phyloP scores from a whole-genome alignment of 1,284 basidiomycete genomes.

The Agaricales sp. region DNA sequence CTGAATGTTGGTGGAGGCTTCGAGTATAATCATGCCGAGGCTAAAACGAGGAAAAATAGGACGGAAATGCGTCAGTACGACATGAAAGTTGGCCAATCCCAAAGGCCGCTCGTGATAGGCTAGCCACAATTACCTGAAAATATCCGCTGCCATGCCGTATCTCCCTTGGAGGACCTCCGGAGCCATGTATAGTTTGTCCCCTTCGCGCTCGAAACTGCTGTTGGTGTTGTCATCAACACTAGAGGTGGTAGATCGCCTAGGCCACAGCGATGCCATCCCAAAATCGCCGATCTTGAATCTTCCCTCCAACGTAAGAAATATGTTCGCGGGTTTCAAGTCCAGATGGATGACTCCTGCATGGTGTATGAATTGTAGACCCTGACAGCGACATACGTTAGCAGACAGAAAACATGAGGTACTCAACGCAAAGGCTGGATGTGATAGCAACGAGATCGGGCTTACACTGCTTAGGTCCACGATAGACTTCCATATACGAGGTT shows the following conservation, averaged over 20 bases:
- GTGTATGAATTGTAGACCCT: slow-evolving; percentile 91
- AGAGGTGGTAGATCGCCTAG: slow-evolving; percentile 35
- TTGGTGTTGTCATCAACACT: slow-evolving; percentile 16
- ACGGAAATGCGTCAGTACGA: no score
- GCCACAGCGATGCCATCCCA: slow-evolving; percentile 91
- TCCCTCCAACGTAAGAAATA: slow-evolving; percentile 85
- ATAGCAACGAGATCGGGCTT: slow-evolving; percentile 32
- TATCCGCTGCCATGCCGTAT: slow-evolving; percentile 91
- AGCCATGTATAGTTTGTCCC: slow-evolving; percentile 97
- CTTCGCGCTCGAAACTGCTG: slow-evolving; percentile 84
- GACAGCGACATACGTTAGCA: slow-evolving; percentile 12
- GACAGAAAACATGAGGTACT: slow-evolving; percentile 16
- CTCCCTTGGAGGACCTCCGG: slow-evolving; percentile 90
- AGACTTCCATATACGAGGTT: slow-evolving; percentile 96
- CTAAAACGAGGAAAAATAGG: slow-evolving; percentile 40
- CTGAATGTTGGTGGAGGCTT: slow-evolving; percentile 92
- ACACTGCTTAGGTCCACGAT: slow-evolving; percentile 84
- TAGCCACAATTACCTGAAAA: slow-evolving; percentile 66
- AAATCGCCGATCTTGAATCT: slow-evolving; percentile 98
- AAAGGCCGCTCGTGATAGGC: slow-evolving; percentile 1
- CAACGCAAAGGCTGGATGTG: no score
- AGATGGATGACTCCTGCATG: slow-evolving; percentile 85
- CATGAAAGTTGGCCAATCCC: slow-evolving; percentile 19
- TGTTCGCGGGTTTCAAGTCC: slow-evolving; percentile 96
- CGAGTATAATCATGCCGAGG: slow-evolving; percentile 91